phyloP scores from a whole-genome alignment of 257 asterid species.

The Solanum pinnatisectum region DNA sequence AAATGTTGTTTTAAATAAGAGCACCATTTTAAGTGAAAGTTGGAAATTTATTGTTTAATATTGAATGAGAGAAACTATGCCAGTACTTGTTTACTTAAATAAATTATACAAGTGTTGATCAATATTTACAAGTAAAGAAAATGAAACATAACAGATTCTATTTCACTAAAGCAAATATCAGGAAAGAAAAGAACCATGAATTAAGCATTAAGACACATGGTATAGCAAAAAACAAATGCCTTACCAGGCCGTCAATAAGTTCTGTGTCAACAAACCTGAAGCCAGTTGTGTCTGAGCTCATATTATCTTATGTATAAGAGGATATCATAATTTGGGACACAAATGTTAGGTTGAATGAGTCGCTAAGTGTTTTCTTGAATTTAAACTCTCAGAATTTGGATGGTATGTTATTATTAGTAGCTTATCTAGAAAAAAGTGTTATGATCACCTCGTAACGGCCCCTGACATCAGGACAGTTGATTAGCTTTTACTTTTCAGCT shows the following conservation, averaged over 20 bases:
- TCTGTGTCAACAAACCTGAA: not conserved
- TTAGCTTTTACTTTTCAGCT: conserved; percentile 51
- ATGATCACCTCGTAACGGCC: conserved; percentile 7
- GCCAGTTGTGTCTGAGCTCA: not conserved
- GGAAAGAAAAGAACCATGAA: not conserved
- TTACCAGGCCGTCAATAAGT: not conserved
- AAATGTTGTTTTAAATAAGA: not conserved
- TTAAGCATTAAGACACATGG: not conserved
- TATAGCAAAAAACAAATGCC: not conserved
- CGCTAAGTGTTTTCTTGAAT: not conserved
- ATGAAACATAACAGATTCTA: not conserved
- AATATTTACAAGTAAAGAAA: not conserved
- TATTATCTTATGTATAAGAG: not conserved
- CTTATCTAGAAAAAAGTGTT: not conserved
- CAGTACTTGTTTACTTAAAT: not conserved
- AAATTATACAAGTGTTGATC: not conserved
- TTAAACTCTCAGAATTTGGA: not conserved
- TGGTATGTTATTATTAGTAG: not conserved
- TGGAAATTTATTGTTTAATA: not conserved
- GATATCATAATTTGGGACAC: not conserved
- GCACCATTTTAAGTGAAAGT: not conserved
- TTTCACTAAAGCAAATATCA: not conserved
- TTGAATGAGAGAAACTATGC: not conserved
- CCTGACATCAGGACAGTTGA: conserved; percentile 54
- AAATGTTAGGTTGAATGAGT: not conserved